Percentiles rank a stretch among this genome's conserved stretches.
phyloP scores from a whole-genome alignment of 129 eudicot genomes.

The Helianthus annuus region HanXRQr2.0-SUNRISE NC_035443.2:82564273-82564772 shows the following conservation, averaged over 20 bases:
- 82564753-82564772: conserved; percentile 67
- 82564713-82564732: conserved; percentile 51
- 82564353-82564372: conserved; percentile 21
- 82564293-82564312: conserved; percentile 28
- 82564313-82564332: conserved; percentile 19
- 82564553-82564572: no score
- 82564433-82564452: conserved; percentile 4
- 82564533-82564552: no score
- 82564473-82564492: no score
- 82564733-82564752: conserved; percentile 43
- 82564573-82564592: no score
- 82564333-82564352: conserved; percentile 27
- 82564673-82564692: conserved; percentile 79
- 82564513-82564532: no score
- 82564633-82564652: conserved; percentile 64
- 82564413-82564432: conserved; percentile 22
- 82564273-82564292: conserved; percentile 35
- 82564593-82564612: no score
- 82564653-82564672: conserved; percentile 46
- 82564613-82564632: no score
- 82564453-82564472: neutral
- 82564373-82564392: conserved; percentile 26
- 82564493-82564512: no score
- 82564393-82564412: conserved; percentile 24
- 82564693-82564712: conserved; percentile 62